Evolutionary conservation across 2,329 filamentous ascomycete species (phyloP), one percentile per base, ranked within the genome.

Genomic region (Talaromyces sp.): DNA sequence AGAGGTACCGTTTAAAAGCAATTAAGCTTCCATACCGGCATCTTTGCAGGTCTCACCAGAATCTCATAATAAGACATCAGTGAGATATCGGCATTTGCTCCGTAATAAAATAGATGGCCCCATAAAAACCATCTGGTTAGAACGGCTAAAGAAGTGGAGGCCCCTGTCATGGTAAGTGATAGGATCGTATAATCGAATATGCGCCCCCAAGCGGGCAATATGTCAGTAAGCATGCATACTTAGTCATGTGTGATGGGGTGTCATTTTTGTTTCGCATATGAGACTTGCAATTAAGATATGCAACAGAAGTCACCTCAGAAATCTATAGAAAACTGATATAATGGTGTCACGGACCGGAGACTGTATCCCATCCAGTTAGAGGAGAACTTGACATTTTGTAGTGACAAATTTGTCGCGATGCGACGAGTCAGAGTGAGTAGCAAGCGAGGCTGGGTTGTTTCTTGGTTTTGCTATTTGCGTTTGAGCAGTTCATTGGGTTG

Each of bases 221-320:
- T 61, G 10, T 43, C 47, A 54, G 60, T 62, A 15, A 62, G 60
- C 49, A 63, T 56, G 61, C 61, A 63, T 63, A 47, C 27, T 22
- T 17, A 15, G 51, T 63, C 61, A 63, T 63, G 61, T 56, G 61
- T 22, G 43, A 17, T 61, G 58, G 17, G 25, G 19, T 29, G 11
- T 56, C 19, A 5, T 25, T 34, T 54, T 54, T 51, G 13, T 19
- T 22, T 15, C 1, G n/a, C 25, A 2, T 49, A 34, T 19, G 29
- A 17, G 27, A 31, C 43, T 17, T 61, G 29, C 27, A 31, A 31
- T 2, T 34, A 29, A 34, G 36, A 47, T 45, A 61, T 61, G n/a
- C n/a, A 31, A 19, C 10, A 61, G 19, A 10, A 17, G 7, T 22
- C 29, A 34, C 29, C 5, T 34, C 8, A 25, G 38, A 43, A 36